These are phyloP conservation scores for Astrephomene gubernaculifera DNA, from an alignment of 139 green algal genomes.

Conservation along the genomic window DNA sequence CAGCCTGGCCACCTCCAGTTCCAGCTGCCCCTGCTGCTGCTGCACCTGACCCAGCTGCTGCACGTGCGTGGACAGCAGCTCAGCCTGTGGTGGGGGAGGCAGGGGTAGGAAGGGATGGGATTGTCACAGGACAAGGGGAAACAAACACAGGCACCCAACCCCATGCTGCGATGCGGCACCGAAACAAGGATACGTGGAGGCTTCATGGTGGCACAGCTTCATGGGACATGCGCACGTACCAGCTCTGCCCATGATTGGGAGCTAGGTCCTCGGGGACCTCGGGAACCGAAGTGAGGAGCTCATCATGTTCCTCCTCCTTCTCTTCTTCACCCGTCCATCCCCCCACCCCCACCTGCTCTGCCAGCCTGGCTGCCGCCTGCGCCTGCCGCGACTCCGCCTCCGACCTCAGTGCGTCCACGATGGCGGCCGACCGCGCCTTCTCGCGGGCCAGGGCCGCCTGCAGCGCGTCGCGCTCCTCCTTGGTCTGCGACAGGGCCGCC, in stretches of 20 bases:
- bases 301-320: neutral
- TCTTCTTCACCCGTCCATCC: too few relatives aligned
- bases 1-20: slow-evolving; percentile 19
- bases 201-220: too few relatives aligned
- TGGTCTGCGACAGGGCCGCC: slow-evolving; percentile 67
- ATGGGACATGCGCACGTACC: too few relatives aligned
- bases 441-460: slow-evolving; percentile 49
- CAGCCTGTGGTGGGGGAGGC: neutral
- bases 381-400: slow-evolving; percentile 36
- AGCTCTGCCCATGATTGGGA: too few relatives aligned
- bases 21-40: slow-evolving; percentile 37
- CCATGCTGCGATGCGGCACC: too few relatives aligned
- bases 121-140: neutral
- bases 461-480: slow-evolving; percentile 63
- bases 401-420: slow-evolving; percentile 37
- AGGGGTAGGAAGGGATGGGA: neutral
- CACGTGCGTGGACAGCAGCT: slow-evolving; percentile 20
- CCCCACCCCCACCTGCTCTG: slow-evolving; percentile 16
- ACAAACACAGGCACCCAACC: too few relatives aligned
- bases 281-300: neutral
- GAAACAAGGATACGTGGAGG: too few relatives aligned
- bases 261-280: too few relatives aligned
- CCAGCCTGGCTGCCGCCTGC: slow-evolving; percentile 18
- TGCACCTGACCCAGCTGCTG: slow-evolving; percentile 39
- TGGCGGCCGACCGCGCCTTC: slow-evolving; percentile 41